Conservation (phyloP, 2,329 filamentous ascomycete species). For the Chaetomium sp. region DNA sequence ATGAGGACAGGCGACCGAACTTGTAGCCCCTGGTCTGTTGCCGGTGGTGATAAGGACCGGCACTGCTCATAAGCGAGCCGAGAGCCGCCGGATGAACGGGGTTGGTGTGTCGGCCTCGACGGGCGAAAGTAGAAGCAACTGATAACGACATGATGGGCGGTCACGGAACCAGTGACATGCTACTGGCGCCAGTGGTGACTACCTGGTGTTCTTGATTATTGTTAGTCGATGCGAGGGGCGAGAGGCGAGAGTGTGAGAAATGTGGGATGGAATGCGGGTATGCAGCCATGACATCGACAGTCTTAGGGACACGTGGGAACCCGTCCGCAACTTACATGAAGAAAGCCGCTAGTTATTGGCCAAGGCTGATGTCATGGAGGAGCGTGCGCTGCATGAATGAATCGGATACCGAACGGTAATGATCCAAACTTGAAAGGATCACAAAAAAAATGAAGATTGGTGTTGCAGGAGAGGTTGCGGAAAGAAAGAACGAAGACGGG, state of each 20-base stretch:
- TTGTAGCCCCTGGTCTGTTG: constrained; percentile 54
- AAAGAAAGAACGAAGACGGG: background rate
- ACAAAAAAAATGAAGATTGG: background rate
- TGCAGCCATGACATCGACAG: background rate
- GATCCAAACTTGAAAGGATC: background rate
- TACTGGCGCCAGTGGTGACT: constrained; percentile 21
- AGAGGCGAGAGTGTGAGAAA: too few relatives aligned
- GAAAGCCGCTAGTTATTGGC: constrained; percentile 13
- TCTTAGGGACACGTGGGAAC: constrained; percentile 11
- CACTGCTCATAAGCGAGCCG: constrained; percentile 20
- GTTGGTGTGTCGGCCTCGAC: constrained; percentile 37
- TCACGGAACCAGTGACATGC: constrained; percentile 23
- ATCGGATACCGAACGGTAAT: background rate
- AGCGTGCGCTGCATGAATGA: background rate
- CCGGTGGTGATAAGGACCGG: constrained; percentile 37
- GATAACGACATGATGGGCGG: constrained; percentile 40
- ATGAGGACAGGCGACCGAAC: constrained; percentile 50
- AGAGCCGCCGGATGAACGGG: constrained; percentile 24
- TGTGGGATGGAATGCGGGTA: background rate
- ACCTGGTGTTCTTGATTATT: constrained; percentile 24
- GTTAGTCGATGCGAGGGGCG: constrained; percentile 12
- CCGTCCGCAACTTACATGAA: constrained; percentile 26
- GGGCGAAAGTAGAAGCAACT: constrained; percentile 37
- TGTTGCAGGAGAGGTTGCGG: background rate
- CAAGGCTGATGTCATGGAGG: constrained; percentile 25